Percentiles rank a stretch among this genome's conserved stretches.
Conservation (phyloP, 2,329 filamentous ascomycete genomes). For the Chaetomiaceae sp. region DNA sequence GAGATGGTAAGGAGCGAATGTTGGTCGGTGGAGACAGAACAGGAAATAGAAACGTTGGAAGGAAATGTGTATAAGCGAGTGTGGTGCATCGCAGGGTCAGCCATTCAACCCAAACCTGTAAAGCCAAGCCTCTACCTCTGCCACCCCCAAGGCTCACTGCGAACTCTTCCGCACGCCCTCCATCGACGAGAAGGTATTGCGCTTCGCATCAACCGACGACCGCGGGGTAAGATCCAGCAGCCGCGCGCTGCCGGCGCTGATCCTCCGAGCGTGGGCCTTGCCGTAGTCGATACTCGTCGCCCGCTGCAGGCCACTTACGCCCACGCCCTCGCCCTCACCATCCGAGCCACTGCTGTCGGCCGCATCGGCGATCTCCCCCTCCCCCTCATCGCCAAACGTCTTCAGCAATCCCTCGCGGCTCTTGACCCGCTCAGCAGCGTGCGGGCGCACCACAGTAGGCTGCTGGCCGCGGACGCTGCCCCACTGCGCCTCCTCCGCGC, state of each 20-base stretch:
- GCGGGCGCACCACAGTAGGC: conserved; percentile 55
- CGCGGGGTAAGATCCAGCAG: conserved; percentile 61
- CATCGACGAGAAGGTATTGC: conserved; percentile 24
- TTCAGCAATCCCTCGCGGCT: conserved; percentile 49
- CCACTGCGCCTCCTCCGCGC: conserved; percentile 47
- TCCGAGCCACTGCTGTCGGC: conserved; percentile 18
- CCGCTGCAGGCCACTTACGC: conserved; percentile 45
- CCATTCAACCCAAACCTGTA: too few relatives aligned
- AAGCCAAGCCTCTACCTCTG: background rate
- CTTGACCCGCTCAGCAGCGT: conserved; percentile 39
- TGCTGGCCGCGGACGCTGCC: conserved; percentile 44
- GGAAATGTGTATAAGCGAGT: conserved; percentile 21
- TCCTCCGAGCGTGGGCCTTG: conserved; percentile 59
- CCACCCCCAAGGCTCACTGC: conserved; percentile 1
- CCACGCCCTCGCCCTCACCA: conserved; percentile 31
- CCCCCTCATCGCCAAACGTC: conserved; percentile 32
- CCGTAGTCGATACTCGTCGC: conserved; percentile 66
- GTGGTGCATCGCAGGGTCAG: background rate
- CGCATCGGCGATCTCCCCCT: conserved; percentile 15
- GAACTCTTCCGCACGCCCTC: background rate
- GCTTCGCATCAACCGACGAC: conserved; percentile 45
- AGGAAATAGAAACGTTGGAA: conserved; percentile 11
- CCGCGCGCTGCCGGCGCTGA: conserved; percentile 73
- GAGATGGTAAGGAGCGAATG: conserved; percentile 2
- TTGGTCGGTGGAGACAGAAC: background rate